Conservation (phyloP, 1,139 yeast species). For the Yamadazyma triangularis region DNA sequence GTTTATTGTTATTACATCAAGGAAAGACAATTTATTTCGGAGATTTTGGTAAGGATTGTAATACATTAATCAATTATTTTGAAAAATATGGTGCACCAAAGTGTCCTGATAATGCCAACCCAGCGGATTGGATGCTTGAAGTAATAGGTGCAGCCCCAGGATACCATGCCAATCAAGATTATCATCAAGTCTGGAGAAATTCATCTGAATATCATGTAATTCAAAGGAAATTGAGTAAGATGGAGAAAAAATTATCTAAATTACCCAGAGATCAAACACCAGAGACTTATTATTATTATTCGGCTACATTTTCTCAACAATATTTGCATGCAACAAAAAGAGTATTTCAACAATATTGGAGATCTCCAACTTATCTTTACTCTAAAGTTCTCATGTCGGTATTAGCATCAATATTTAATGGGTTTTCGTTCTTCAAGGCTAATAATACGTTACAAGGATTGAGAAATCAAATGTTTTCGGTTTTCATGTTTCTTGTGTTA, state of each 20-base stretch:
- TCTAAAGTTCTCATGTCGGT: slow-evolving; percentile 35
- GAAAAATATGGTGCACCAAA: slow-evolving; percentile 48
- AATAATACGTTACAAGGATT: slow-evolving; percentile 35
- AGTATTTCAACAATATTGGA: slow-evolving; percentile 36
- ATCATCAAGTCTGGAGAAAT: slow-evolving; percentile 29
- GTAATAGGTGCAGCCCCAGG: slow-evolving; percentile 44
- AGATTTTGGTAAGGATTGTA: slow-evolving; percentile 54
- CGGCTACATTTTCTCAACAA: slow-evolving; percentile 24
- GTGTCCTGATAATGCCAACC: slow-evolving; percentile 45
- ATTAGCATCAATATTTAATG: slow-evolving; percentile 41
- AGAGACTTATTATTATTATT: slow-evolving; percentile 20
- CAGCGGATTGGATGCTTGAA: slow-evolving; percentile 57
- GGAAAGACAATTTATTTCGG: slow-evolving; percentile 68
- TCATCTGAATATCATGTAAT: slow-evolving; percentile 23
- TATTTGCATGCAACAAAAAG: slow-evolving; percentile 21
- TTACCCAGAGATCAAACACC: slow-evolving; percentile 20
- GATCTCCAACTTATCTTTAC: slow-evolving; percentile 38
- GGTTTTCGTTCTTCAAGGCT: slow-evolving; percentile 39
- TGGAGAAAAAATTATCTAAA: slow-evolving; percentile 25
- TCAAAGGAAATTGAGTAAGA: slow-evolving; percentile 19
- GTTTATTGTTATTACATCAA: slow-evolving; percentile 33
- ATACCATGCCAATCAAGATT: slow-evolving; percentile 30
- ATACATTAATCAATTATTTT: slow-evolving; percentile 48
- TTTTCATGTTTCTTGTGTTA: slow-evolving; percentile 49
- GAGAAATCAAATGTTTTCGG: slow-evolving; percentile 46